phyloP scores from a whole-genome alignment of 2,329 filamentous ascomycete species.

The Curvularia lunata region DNA sequence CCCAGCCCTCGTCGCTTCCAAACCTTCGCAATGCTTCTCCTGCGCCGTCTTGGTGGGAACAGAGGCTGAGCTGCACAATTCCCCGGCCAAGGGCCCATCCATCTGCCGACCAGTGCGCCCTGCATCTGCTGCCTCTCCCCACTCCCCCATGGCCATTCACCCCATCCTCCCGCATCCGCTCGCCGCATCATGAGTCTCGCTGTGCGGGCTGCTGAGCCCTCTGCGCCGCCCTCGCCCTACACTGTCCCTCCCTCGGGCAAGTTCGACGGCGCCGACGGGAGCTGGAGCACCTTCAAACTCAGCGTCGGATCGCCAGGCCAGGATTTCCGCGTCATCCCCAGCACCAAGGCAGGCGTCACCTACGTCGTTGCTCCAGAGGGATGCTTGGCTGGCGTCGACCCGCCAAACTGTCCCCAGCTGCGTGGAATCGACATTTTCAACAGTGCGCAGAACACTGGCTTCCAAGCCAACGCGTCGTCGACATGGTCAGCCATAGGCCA shows the following conservation, averaged over 20 bases:
- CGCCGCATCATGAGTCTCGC: conserved; percentile 31
- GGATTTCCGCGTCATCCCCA: conserved; percentile 46
- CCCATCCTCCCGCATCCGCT: conserved; percentile 6
- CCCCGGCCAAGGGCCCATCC: conserved; percentile 1
- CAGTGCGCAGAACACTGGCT: conserved; percentile 40
- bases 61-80: neutral
- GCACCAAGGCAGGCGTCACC: conserved; percentile 43
- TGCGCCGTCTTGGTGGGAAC: neutral
- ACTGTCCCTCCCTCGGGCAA: conserved; percentile 41
- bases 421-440: conserved; percentile 43
- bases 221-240: conserved; percentile 34
- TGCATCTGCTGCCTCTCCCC: neutral
- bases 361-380: conserved; percentile 44
- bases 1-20: neutral
- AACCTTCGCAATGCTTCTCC: neutral
- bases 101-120: neutral
- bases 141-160: neutral
- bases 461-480: conserved; percentile 37
- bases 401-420: conserved; percentile 35
- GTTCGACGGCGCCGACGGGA: conserved; percentile 52
- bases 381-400: conserved; percentile 39
- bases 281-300: conserved; percentile 52
- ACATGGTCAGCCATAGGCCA: conserved; percentile 45
- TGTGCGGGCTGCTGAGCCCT: conserved; percentile 20
- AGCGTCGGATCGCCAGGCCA: conserved; percentile 50